A percentile compares a stretch with the other conserved stretches of the same genome.
These are phyloP conservation scores for Ramaria sp. DNA, from an alignment of 768 basidiomycete species.

Conservation along the genomic window DNA sequence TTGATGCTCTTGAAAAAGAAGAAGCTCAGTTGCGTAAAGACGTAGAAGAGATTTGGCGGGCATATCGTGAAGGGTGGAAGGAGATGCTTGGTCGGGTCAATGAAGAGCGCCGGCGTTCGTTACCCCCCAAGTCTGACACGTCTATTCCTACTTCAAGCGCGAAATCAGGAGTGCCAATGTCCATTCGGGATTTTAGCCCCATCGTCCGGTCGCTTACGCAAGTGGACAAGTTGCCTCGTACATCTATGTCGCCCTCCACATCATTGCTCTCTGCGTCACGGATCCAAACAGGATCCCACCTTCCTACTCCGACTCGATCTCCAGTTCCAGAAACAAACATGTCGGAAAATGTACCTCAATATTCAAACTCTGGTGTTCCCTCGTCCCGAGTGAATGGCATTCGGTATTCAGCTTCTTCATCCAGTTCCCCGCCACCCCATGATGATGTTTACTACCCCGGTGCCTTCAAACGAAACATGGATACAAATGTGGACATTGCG, in stretches of 20 bases:
- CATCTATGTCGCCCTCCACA: neutral
- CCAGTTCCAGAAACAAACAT: neutral
- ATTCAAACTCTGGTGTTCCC: neutral
- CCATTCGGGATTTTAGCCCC: constrained; percentile 9
- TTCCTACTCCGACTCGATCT: neutral
- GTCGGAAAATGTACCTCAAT: neutral
- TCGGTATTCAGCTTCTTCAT: neutral
- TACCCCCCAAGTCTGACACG: neutral
- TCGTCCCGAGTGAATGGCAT: neutral
- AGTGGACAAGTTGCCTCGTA: neutral
- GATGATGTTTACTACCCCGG: constrained; percentile 12
- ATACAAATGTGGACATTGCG: constrained; percentile 32
- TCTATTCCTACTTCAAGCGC: neutral
- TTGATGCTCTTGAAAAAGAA: constrained; percentile 41
- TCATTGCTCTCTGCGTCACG: constrained; percentile 4
- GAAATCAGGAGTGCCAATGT: constrained; percentile 1
- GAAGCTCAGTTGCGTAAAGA: constrained; percentile 45
- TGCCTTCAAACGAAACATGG: constrained; percentile 37
- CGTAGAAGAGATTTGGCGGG: constrained; percentile 54
- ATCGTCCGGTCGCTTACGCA: neutral
- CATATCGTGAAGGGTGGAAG: constrained; percentile 33
- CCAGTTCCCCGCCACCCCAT: neutral
- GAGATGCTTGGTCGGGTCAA: constrained; percentile 1
- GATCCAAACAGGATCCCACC: neutral
- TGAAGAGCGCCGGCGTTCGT: neutral